Evolutionary conservation across 176 grass and related monocot species (phyloP), one percentile per base, ranked within the genome.

Genomic region (Hordeum vulgare): DNA sequence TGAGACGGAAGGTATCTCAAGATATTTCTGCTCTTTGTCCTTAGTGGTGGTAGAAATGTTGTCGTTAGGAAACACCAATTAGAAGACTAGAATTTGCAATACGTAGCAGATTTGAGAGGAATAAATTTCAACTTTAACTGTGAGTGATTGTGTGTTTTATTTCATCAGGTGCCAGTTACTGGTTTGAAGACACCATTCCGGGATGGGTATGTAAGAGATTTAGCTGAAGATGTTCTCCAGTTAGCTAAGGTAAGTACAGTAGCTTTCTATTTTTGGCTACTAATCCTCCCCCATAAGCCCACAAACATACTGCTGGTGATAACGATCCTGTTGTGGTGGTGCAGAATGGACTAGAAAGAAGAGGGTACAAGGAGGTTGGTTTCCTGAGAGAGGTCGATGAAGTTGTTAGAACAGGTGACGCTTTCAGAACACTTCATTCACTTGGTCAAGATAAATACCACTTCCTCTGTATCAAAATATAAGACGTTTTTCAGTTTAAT

Each of bases 261-360:
- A 65, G 3, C 70, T 47, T 13, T 26, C 27, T 72, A 13, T 4
- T 27, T 41, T 0, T 13, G 10, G 11, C 11, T 66, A 36, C 33
- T 23, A 39, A 68, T 23, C 34, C 35, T 14, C 25, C 4, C 1
- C 2, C n/a, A 7, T 0, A 47, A 72, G 40, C 27, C 4, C 4
- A 54, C 20, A 12, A 33, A 33, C 71, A 21, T 21, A 8, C 24
- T 21, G 71, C 71, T 74, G 7, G 28, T 74, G 17, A 77, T 45
- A 87, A 33, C 8, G 56, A 65, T 59, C 47, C 31, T 80, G 9
- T 72, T 80, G 62, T 80, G 40, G 27, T 87, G 79, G 51, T 85
- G 40, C 83, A 99, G 96, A 92, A 89, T 79, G 96, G 96, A 90
- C 74, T 99, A 80, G 87, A 99, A 86, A 99, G 96, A 89, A 96